Evolutionary conservation across 345 rosid species (phyloP).

Genomic region (Theobroma cacao): DNA sequence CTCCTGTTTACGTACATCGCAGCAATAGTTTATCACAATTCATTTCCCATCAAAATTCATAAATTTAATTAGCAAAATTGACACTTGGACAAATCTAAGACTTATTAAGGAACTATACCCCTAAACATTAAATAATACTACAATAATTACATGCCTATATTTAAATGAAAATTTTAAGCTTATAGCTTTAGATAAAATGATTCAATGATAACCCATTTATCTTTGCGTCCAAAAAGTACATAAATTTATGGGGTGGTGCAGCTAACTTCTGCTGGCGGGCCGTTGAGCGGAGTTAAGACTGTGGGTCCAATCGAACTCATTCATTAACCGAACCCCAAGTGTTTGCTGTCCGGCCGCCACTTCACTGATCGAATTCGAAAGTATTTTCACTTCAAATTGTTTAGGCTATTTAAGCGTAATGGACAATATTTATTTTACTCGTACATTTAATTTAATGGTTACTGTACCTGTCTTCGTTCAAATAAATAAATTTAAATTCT

Average conservation of each 20-base stretch:
- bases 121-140: too few species aligned
- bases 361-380: not conserved
- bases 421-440: too few species aligned
- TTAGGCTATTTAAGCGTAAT: not conserved
- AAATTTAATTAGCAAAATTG: not conserved
- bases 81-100: too few species aligned
- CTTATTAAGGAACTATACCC: too few species aligned
- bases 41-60: not conserved
- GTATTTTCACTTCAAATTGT: too few species aligned
- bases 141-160: not conserved
- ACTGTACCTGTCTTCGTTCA: too few species aligned
- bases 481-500: too few species aligned
- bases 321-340: conserved; percentile 10
- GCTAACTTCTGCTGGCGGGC: conserved; percentile 1
- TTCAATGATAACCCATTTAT: not conserved
- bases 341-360: not conserved
- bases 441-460: too few species aligned
- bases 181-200: not conserved
- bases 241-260: not conserved
- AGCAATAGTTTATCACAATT: not conserved
- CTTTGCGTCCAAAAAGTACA: not conserved
- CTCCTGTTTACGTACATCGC: conserved; percentile 43
- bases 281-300: conserved; percentile 27
- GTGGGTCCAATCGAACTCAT: conserved; percentile 31
- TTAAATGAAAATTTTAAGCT: not conserved